Percentiles rank a stretch among this genome's conserved stretches.
Evolutionary conservation across 202 grass and related monocot species (phyloP).

Genomic region (Hordeum pubiflorum): DNA sequence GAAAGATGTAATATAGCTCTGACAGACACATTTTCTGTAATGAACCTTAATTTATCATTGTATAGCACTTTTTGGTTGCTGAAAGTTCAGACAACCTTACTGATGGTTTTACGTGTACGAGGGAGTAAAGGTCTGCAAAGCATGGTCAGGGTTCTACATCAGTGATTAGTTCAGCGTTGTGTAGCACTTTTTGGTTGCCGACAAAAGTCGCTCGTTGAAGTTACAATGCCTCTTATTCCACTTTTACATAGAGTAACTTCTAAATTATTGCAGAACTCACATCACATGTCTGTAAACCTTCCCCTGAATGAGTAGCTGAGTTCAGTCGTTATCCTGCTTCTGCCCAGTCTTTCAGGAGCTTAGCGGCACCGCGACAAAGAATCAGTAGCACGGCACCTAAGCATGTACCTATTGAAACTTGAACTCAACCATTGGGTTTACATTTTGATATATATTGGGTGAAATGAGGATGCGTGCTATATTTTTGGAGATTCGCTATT

Average conservation of each 20-base stretch:
- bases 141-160: neutral
- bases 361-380: neutral
- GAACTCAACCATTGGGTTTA: neutral
- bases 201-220: neutral
- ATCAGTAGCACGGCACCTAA: neutral
- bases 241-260: neutral
- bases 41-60: slow-evolving; percentile 2
- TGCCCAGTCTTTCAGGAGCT: neutral
- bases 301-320: neutral
- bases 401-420: neutral
- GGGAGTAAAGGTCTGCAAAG: neutral
- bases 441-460: neutral
- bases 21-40: neutral
- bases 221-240: neutral
- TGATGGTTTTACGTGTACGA: neutral
- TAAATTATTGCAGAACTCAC: neutral
- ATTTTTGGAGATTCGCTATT: neutral
- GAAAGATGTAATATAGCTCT: slow-evolving; percentile 9
- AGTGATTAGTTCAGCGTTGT: neutral
- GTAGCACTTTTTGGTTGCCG: neutral
- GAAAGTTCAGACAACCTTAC: neutral
- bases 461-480: neutral
- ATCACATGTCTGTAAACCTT: neutral
- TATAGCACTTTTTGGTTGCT: neutral
- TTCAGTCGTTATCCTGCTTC: neutral